Evolutionary conservation across 768 basidiomycete genomes (phyloP).

Genomic region (Lyophyllum decastes): DNA sequence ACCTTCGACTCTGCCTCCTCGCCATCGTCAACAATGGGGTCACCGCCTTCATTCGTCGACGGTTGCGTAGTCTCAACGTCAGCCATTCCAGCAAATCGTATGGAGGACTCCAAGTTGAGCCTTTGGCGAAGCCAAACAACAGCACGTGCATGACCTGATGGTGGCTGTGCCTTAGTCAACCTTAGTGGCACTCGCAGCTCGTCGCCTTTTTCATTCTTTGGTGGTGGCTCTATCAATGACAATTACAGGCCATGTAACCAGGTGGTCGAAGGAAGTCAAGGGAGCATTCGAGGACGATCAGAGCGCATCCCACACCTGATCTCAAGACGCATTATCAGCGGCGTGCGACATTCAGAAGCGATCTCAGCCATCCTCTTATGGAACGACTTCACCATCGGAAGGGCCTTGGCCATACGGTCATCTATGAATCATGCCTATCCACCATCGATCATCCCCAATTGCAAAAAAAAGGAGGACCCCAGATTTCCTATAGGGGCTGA

Average conservation of each 20-base stretch:
- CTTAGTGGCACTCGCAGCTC: background rate
- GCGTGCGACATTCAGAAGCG: background rate
- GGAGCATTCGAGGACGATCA: slow-evolving; percentile 11
- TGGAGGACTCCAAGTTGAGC: slow-evolving; percentile 12
- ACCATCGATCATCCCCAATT: slow-evolving; percentile 1
- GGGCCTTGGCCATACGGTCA: slow-evolving; percentile 5
- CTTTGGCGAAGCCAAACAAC: slow-evolving; percentile 20
- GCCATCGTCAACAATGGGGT: slow-evolving; percentile 52
- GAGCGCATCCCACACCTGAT: slow-evolving; percentile 13
- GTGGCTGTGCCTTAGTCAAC: slow-evolving; percentile 1
- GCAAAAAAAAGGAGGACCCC: background rate
- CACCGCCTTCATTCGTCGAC: slow-evolving; percentile 32
- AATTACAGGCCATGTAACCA: background rate
- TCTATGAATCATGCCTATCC: background rate
- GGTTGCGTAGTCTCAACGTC: slow-evolving; percentile 51
- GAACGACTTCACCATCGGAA: background rate
- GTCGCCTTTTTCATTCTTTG: background rate
- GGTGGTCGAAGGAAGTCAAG: background rate
- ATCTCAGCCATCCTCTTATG: slow-evolving; percentile 5
- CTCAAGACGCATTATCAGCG: background rate
- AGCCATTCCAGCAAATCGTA: slow-evolving; percentile 38
- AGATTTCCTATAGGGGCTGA: slow-evolving; percentile 1
- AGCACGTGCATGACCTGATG: slow-evolving; percentile 16
- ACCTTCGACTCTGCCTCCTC: slow-evolving; percentile 70
- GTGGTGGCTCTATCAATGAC: background rate